Conservation (phyloP, 768 basidiomycete species). For the Kwoniella sp. region DNA sequence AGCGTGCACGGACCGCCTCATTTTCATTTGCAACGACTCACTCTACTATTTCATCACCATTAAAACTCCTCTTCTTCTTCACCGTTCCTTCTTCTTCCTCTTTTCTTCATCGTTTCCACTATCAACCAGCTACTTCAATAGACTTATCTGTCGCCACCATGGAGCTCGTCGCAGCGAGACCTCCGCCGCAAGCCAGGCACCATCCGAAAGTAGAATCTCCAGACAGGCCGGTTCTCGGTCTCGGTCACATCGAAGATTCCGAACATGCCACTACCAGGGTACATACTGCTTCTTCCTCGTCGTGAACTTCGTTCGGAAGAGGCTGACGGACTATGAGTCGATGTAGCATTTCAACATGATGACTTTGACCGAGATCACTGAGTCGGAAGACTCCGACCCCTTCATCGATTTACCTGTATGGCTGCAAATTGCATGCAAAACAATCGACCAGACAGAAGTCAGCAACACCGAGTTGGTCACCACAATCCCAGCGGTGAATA, state of each 20-base stretch:
- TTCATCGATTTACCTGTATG: background rate
- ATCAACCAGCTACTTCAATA: background rate
- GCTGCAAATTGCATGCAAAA: background rate
- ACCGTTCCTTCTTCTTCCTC: conserved; percentile 11
- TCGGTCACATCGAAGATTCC: background rate
- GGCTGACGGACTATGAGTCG: too few relatives aligned
- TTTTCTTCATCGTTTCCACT: background rate
- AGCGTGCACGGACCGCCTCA: too few relatives aligned
- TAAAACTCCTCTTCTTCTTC: background rate
- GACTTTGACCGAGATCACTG: background rate
- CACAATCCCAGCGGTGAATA: background rate
- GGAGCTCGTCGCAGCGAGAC: too few relatives aligned
- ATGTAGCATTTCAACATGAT: background rate
- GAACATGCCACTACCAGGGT: background rate
- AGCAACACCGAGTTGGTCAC: background rate
- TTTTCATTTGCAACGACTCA: too few relatives aligned
- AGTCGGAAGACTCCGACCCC: background rate
- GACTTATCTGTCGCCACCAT: background rate
- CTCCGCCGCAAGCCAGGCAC: too few relatives aligned
- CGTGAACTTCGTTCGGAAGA: too few relatives aligned
- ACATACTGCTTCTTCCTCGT: background rate
- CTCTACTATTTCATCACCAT: too few relatives aligned
- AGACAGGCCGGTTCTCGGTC: too few relatives aligned
- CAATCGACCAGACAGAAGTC: background rate
- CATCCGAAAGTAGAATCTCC: too few relatives aligned